Percentiles rank a stretch among this genome's conserved stretches.
Conservation (phyloP, 345 rosid species). For the sweet orange (Citrus sinensis) region DNA sequence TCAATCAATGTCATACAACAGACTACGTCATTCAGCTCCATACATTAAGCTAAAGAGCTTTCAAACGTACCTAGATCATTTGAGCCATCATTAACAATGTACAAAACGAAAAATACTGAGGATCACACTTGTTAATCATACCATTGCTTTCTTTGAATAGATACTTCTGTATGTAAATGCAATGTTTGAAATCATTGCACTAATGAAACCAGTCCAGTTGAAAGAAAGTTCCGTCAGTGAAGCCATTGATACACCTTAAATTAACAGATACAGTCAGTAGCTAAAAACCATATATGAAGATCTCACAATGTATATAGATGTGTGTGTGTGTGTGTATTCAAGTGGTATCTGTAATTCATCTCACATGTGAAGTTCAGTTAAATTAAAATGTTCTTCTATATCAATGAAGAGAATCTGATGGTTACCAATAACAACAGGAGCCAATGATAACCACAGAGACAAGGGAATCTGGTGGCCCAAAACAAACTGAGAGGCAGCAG, state of each 20-base stretch:
- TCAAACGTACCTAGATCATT: neutral
- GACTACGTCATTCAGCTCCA: neutral
- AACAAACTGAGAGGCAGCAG: conserved; percentile 54
- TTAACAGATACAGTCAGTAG: conserved; percentile 10
- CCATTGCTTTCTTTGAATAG: conserved; percentile 57
- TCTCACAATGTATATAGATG: neutral
- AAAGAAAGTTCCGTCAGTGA: conserved; percentile 55
- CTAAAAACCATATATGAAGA: neutral
- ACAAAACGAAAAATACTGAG: neutral
- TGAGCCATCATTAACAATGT: neutral
- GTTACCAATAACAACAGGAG: conserved; percentile 53
- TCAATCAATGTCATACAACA: neutral
- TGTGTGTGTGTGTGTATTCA: too few species aligned
- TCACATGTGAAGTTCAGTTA: neutral
- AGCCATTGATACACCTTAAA: conserved; percentile 53
- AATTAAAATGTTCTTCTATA: neutral
- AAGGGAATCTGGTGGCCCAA: conserved; percentile 50
- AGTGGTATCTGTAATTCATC: neutral
- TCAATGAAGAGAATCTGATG: neutral
- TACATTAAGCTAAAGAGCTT: neutral
- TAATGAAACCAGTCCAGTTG: conserved; percentile 51
- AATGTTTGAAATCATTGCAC: conserved; percentile 54
- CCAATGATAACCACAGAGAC: conserved; percentile 45
- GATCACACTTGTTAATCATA: conserved; percentile 8
- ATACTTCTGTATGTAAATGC: conserved; percentile 56